A percentile compares a stretch with the other conserved stretches of the same genome.
phyloP scores from a whole-genome alignment of 208 protist genomes.

The Strigomonas culicis region DNA sequence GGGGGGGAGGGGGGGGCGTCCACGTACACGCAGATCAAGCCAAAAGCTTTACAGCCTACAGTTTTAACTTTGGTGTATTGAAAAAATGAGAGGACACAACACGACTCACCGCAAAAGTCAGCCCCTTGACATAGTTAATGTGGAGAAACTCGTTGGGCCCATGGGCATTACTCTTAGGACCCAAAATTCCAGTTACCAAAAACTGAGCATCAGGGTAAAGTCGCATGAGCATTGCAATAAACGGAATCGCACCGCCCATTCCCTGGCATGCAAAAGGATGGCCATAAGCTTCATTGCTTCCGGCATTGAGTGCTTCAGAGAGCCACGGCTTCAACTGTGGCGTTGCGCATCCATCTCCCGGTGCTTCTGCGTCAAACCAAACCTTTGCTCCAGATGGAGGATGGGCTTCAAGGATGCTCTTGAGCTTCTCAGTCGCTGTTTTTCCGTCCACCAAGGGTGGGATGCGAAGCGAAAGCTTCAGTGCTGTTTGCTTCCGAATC shows the following conservation, averaged over 20 bases:
- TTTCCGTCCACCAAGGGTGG: slow-evolving; percentile 78
- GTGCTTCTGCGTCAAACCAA: slow-evolving; percentile 44
- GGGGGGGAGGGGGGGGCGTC: neutral
- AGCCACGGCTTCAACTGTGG: slow-evolving; percentile 84
- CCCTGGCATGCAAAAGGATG: slow-evolving; percentile 67
- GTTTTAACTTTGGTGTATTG: slow-evolving; percentile 38
- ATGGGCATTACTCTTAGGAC: slow-evolving; percentile 91
- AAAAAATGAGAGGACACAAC: slow-evolving; percentile 74
- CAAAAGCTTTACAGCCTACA: slow-evolving; percentile 1
- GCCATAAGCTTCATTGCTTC: slow-evolving; percentile 75
- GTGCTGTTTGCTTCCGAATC: slow-evolving; percentile 76
- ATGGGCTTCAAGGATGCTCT: slow-evolving; percentile 76
- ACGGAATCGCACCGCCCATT: slow-evolving; percentile 92
- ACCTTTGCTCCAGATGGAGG: slow-evolving; percentile 92
- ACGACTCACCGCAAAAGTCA: slow-evolving; percentile 76
- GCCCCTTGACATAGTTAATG: slow-evolving; percentile 83
- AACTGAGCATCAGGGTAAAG: slow-evolving; percentile 93
- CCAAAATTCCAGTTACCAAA: slow-evolving; percentile 91
- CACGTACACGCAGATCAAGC: neutral
- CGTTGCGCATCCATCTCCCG: slow-evolving; percentile 82
- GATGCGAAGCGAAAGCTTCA: slow-evolving; percentile 93
- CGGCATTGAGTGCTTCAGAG: slow-evolving; percentile 51
- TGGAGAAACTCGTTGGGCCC: slow-evolving; percentile 95
- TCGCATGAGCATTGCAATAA: slow-evolving; percentile 91
- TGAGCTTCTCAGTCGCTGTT: slow-evolving; percentile 39